Evolutionary conservation across 257 asterid genomes (phyloP).

Genomic region (Linderniella brevidens): DNA sequence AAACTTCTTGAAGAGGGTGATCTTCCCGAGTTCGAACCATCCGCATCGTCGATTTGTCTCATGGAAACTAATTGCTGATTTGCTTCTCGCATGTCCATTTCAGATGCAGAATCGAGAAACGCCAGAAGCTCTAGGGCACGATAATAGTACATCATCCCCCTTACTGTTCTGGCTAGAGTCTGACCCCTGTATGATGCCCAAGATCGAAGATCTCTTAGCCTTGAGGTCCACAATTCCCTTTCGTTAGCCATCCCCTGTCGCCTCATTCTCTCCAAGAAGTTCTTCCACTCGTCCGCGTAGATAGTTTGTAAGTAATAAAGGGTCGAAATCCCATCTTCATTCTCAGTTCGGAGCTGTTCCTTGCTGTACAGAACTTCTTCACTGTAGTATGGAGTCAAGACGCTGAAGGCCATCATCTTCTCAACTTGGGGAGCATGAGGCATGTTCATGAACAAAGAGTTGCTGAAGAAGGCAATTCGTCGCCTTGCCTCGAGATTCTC

Average conservation of each 20-base stretch:
- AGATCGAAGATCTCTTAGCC: constrained; percentile 57
- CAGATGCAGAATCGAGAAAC: constrained; percentile 78
- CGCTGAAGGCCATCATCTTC: constrained; percentile 93
- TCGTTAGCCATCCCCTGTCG: constrained; percentile 65
- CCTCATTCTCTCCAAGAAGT: constrained; percentile 76
- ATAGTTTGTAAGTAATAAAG: constrained; percentile 77
- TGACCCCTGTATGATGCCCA: constrained; percentile 99
- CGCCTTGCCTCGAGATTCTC: constrained; percentile 62
- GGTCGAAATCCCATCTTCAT: constrained; percentile 79
- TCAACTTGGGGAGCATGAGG: constrained; percentile 90
- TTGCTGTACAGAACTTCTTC: constrained; percentile 82
- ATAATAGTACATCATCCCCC: constrained; percentile 97
- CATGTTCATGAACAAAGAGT: constrained; percentile 90
- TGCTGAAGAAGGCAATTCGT: constrained; percentile 76
- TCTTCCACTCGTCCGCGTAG: constrained; percentile 77
- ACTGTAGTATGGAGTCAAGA: constrained; percentile 87
- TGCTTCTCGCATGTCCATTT: constrained; percentile 71
- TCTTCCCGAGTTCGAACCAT: constrained; percentile 13
- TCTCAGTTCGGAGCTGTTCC: constrained; percentile 63
- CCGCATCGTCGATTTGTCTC: constrained; percentile 18
- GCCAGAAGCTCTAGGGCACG: constrained; percentile 91
- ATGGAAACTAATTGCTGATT: constrained; percentile 41
- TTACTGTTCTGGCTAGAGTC: constrained; percentile 78
- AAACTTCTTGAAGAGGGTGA: constrained; percentile 28
- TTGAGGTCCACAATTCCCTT: constrained; percentile 46